phyloP scores from a whole-genome alignment of 2,329 filamentous ascomycete genomes.

The Fusarium buxicola region DNA sequence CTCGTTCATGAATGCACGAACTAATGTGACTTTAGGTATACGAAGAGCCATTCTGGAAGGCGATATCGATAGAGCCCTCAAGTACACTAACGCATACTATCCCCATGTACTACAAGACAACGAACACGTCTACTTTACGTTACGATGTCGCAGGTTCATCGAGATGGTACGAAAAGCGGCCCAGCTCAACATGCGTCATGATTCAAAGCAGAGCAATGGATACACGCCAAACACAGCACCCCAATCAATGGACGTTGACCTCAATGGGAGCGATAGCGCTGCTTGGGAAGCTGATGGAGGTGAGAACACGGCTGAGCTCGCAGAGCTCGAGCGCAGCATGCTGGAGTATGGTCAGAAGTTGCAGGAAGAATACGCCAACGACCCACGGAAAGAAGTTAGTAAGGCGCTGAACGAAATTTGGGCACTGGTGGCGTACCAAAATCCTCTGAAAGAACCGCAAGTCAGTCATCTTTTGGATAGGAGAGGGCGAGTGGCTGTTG shows the following conservation, averaged over 20 bases:
- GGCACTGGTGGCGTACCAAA: conserved; percentile 85
- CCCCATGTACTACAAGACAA: conserved; percentile 83
- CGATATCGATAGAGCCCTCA: conserved; percentile 90
- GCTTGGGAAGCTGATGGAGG: conserved; percentile 63
- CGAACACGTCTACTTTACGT: conserved; percentile 85
- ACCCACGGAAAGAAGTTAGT: conserved; percentile 75
- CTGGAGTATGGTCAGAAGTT: conserved; percentile 84
- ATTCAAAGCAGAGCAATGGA: conserved; percentile 57
- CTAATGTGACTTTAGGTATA: conserved; percentile 71
- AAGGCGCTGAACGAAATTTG: conserved; percentile 86
- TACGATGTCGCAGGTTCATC: conserved; percentile 92
- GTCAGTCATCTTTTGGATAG: conserved; percentile 83
- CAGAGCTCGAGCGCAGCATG: conserved; percentile 72
- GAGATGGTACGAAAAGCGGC: conserved; percentile 88
- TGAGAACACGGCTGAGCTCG: conserved; percentile 49
- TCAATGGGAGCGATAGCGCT: conserved; percentile 57
- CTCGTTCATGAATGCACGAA: not conserved
- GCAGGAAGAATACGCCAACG: conserved; percentile 79
- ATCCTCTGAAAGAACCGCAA: conserved; percentile 79
- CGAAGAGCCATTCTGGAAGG: conserved; percentile 88
- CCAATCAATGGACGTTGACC: conserved; percentile 68
- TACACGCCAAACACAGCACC: conserved; percentile 54
- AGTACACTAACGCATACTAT: conserved; percentile 82
- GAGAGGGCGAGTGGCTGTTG: conserved; percentile 79
- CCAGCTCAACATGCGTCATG: conserved; percentile 67